Evolutionary conservation across 2,329 filamentous ascomycete species (phyloP).

Genomic region (Phialemoniopsis sp.): DNA sequence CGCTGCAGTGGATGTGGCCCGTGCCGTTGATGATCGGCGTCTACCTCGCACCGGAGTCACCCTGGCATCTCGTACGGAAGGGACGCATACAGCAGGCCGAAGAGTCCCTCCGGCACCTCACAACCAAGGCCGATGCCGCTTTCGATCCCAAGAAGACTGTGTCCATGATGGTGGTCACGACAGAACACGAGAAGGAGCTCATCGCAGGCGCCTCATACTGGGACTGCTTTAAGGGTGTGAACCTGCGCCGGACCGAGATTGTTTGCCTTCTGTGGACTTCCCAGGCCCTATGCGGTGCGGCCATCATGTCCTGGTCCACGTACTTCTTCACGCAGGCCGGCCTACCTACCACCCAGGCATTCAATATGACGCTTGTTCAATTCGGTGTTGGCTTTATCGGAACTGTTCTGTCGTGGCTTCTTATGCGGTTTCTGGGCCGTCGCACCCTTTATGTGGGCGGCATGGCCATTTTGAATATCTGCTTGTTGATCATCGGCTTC

Average conservation of each 20-base stretch:
- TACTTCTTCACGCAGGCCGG: conserved; percentile 32
- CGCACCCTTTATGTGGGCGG: conserved; percentile 45
- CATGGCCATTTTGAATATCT: conserved; percentile 9
- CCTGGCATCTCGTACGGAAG: conserved; percentile 38
- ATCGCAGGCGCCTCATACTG: conserved; percentile 34
- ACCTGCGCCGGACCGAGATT: conserved; percentile 40
- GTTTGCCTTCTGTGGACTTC: conserved; percentile 43
- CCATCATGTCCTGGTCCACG: conserved; percentile 28
- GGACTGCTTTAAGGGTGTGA: conserved; percentile 41
- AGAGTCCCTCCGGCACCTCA: conserved; percentile 24
- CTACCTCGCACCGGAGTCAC: conserved; percentile 39
- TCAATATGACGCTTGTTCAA: conserved; percentile 29
- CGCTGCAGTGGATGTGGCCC: conserved; percentile 36
- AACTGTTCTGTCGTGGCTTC: conserved; percentile 44
- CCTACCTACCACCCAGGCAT: conserved; percentile 20
- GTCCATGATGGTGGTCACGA: conserved; percentile 38
- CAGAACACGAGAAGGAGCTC: conserved; percentile 34
- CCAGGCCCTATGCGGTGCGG: conserved; percentile 42
- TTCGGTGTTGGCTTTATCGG: conserved; percentile 42
- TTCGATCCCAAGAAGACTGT: conserved; percentile 20
- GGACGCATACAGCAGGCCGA: conserved; percentile 29
- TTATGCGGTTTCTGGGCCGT: conserved; percentile 44
- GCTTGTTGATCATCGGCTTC: neutral
- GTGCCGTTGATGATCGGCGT: conserved; percentile 31
- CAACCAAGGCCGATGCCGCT: conserved; percentile 11